Conservation (phyloP, 768 basidiomycete genomes). For the Astraeus odoratus region DNA sequence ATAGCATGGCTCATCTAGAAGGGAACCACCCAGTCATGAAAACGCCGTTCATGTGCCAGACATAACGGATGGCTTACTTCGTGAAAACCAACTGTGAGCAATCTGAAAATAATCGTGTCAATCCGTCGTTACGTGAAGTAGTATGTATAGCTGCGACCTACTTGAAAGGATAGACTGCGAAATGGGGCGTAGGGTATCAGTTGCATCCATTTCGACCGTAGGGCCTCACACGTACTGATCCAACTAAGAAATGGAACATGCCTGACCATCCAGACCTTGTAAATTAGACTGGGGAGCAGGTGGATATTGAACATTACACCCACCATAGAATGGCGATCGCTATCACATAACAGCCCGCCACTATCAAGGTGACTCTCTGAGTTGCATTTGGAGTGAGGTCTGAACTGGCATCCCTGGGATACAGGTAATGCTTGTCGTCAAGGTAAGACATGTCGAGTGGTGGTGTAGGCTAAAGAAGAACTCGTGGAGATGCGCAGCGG, state of each 20-base stretch:
- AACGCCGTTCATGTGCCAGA: not conserved
- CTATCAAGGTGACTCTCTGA: conserved; percentile 70
- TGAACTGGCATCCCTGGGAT: conserved; percentile 20
- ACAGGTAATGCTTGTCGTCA: conserved; percentile 14
- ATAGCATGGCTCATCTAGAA: conserved; percentile 81
- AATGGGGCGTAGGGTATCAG: conserved; percentile 6
- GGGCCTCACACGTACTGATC: conserved; percentile 51
- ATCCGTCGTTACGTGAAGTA: not conserved
- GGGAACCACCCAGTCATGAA: conserved; percentile 2
- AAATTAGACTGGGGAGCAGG: conserved; percentile 1
- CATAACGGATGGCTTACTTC: conserved; percentile 43
- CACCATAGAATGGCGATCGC: conserved; percentile 78
- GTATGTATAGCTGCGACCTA: conserved; percentile 34
- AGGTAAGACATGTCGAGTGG: conserved; percentile 26
- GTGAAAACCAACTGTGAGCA: conserved; percentile 85
- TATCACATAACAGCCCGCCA: conserved; percentile 69
- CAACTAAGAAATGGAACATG: conserved; percentile 68
- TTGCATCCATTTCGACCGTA: conserved; percentile 1
- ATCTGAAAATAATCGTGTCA: conserved; percentile 36
- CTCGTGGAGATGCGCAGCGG: not conserved
- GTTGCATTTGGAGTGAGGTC: conserved; percentile 61
- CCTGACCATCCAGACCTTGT: conserved; percentile 36
- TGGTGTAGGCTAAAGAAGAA: conserved; percentile 12
- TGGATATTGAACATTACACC: conserved; percentile 15
- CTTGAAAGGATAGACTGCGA: conserved; percentile 87